These are phyloP conservation scores for Scleroderma citrinum DNA, from an alignment of 768 basidiomycete genomes.

Conservation along the genomic window DNA sequence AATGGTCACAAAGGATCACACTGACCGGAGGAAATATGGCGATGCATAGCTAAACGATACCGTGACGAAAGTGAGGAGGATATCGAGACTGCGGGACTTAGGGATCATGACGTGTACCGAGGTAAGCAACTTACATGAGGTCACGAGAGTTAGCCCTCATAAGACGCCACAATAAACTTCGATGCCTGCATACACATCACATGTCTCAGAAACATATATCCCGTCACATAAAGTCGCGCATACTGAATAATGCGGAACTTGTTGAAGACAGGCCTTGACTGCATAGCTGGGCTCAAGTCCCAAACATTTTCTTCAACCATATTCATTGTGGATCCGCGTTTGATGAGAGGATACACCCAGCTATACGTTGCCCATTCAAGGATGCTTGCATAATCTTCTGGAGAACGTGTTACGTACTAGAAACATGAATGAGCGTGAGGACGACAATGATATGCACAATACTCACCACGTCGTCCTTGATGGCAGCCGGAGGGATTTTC, in stretches of 20 bases:
- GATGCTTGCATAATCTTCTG: slow-evolving; percentile 72
- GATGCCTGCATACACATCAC: slow-evolving; percentile 14
- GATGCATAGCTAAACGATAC: slow-evolving; percentile 73
- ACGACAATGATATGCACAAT: neutral
- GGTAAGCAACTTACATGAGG: slow-evolving; percentile 27
- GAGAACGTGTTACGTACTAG: slow-evolving; percentile 30
- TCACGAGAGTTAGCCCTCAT: slow-evolving; percentile 44
- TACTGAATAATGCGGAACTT: slow-evolving; percentile 34
- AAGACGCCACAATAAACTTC: slow-evolving; percentile 36
- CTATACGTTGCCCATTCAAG: slow-evolving; percentile 66
- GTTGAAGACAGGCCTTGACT: slow-evolving; percentile 57
- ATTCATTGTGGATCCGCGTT: slow-evolving; percentile 43
- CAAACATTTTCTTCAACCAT: slow-evolving; percentile 70
- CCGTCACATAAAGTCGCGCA: too few relatives aligned
- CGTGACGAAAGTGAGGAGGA: slow-evolving; percentile 57
- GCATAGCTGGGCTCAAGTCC: slow-evolving; percentile 61
- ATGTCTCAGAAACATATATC: too few relatives aligned
- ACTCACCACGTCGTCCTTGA: slow-evolving; percentile 57
- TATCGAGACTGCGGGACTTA: slow-evolving; percentile 46
- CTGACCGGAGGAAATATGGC: slow-evolving; percentile 81
- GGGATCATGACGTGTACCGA: neutral
- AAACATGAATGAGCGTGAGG: neutral
- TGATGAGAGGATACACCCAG: slow-evolving; percentile 66
- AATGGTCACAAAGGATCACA: neutral
- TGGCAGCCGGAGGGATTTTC: slow-evolving; percentile 48